Evolutionary conservation across 75 land plant species (phyloP).

Genomic region (Chamaecyparis obtusa): DNA sequence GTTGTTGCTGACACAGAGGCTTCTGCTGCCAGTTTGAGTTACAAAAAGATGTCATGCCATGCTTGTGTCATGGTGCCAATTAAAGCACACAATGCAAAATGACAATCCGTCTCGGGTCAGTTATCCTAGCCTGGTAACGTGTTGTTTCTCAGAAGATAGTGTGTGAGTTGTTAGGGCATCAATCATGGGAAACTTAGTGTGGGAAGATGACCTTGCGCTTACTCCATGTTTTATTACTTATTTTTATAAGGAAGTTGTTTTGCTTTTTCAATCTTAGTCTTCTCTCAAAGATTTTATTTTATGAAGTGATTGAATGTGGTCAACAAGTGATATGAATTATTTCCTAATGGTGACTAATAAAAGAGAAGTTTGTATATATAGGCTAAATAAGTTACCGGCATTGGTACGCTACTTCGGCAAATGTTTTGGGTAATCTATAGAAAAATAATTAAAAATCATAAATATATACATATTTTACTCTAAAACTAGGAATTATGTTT

Average conservation of each 20-base stretch:
- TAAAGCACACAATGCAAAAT: neutral
- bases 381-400: too few species aligned
- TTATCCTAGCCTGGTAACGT: neutral
- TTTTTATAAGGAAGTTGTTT: neutral
- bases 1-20: neutral
- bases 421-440: conserved; percentile 10
- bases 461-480: too few species aligned
- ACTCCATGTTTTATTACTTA: neutral
- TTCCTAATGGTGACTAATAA: conserved; percentile 65
- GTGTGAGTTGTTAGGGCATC: neutral
- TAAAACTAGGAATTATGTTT: too few species aligned
- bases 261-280: neutral
- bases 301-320: too few species aligned
- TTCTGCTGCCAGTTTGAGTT: neutral
- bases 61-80: neutral
- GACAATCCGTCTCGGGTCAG: neutral
- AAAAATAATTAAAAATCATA: too few species aligned
- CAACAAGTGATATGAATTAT: conserved; percentile 68
- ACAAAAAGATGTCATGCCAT: neutral
- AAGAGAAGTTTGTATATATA: conserved; percentile 71
- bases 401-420: conserved; percentile 88
- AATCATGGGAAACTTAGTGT: neutral
- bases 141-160: neutral
- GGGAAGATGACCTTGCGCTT: neutral
- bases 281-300: too few species aligned